Conservation (phyloP, 257 asterid species). For the Nicotiana sylvestris region DNA sequence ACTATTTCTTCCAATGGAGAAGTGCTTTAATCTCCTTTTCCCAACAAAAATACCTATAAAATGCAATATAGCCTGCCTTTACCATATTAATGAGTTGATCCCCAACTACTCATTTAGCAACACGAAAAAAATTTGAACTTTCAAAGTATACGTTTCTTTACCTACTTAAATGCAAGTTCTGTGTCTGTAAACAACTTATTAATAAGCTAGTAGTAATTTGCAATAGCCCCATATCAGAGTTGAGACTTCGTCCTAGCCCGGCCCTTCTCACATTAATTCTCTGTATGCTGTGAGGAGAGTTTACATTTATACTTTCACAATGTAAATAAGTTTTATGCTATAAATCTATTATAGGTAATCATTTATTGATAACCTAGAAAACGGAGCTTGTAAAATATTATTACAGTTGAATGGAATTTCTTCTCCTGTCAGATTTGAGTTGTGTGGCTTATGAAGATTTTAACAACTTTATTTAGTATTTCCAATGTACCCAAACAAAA, state of each 20-base stretch:
- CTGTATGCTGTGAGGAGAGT: too few species aligned
- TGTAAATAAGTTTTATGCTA: background rate
- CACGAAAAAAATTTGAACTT: constrained; percentile 6
- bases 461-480: too few species aligned
- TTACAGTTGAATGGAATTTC: background rate
- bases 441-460: too few species aligned
- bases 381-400: background rate
- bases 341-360: background rate
- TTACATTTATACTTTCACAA: too few species aligned
- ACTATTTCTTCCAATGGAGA: too few species aligned
- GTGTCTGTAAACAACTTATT: background rate
- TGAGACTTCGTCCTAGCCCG: background rate
- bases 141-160: background rate
- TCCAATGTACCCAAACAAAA: too few species aligned
- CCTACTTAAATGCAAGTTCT: background rate
- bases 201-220: background rate
- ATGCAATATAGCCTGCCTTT: background rate
- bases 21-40: too few species aligned
- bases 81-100: background rate
- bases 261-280: too few species aligned
- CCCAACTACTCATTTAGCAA: constrained; percentile 13
- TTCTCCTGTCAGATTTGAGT: too few species aligned
- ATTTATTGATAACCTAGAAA: too few species aligned
- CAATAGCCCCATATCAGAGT: background rate
- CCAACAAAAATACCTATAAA: background rate